These are phyloP conservation scores for Ascochyta koolunga DNA, from an alignment of 2,329 filamentous ascomycete genomes.

Conservation along the genomic window DNA sequence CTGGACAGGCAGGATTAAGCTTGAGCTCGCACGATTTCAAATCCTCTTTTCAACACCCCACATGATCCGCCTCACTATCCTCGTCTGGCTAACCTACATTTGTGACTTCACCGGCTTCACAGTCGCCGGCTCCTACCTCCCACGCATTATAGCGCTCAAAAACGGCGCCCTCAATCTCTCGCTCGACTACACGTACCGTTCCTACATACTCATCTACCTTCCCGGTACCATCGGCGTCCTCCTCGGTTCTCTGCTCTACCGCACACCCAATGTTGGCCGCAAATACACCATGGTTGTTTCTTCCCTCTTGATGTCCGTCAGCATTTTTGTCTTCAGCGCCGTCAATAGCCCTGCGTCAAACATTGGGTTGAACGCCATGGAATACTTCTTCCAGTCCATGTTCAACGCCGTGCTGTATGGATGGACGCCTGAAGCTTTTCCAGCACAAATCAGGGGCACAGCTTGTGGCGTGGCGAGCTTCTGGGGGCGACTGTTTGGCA, in stretches of 20 bases:
- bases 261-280: constrained; percentile 51
- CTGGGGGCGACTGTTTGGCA: constrained; percentile 64
- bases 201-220: constrained; percentile 61
- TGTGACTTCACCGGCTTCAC: constrained; percentile 60
- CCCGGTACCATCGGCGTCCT: constrained; percentile 60
- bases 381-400: constrained; percentile 60
- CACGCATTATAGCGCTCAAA: constrained; percentile 59
- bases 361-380: constrained; percentile 58
- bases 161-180: constrained; percentile 54
- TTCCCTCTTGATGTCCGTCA: constrained; percentile 51
- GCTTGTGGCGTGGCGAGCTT: constrained; percentile 63
- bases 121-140: constrained; percentile 57
- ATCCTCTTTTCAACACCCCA: constrained; percentile 53
- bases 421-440: constrained; percentile 60
- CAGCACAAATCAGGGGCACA: constrained; percentile 58
- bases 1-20: constrained; percentile 43
- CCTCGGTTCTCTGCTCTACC: constrained; percentile 56
- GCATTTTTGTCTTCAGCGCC: constrained; percentile 53
- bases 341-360: constrained; percentile 55
- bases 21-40: constrained; percentile 53
- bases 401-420: constrained; percentile 61
- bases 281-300: constrained; percentile 56
- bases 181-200: constrained; percentile 57
- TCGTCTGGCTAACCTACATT: constrained; percentile 59
- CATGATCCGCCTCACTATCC: constrained; percentile 54